Evolutionary conservation across 2,329 filamentous ascomycete species (phyloP), one percentile per base, ranked within the genome.

Genomic region (Trichoderma semiorbis): DNA sequence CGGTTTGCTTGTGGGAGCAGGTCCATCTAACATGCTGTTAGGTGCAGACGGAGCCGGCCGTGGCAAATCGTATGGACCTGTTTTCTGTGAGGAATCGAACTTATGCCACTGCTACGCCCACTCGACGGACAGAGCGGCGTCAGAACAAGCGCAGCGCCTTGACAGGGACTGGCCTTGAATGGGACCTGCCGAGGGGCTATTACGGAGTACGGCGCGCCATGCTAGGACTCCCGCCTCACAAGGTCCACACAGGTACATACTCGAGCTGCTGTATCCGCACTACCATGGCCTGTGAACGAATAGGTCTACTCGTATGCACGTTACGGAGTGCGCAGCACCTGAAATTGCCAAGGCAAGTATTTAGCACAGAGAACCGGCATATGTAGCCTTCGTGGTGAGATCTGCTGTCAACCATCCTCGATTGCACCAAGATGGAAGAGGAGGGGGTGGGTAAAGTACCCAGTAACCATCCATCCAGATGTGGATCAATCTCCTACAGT

Each of bases 171-270:
- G 24, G 58, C 66, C 47, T 60, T 63, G 63, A 34, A 34, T 47
- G 64, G 75, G 67, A 75, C 74, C 74, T 76, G 74, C 75, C 75
- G 75, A 76, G 69, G 73, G 72, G 60, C 55, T 68, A 43, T 43
- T 43, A 69, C 66, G 66, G 66, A 69, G 66, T 50, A 61, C 72
- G 57, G 67, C 62, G 57, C 61, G 36, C 73, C 74, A 67, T 75
- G 73, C 70, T 76, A 74, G 72, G 70, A 72, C 72, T 76, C 74
- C 74, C 75, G 75, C 71, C 43, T 64, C 14, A 60, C 67, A 34
- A 34, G 67, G 74, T 74, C 75, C 75, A 74, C 74, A 32, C 58
- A 70, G 50, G 55, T 58, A 66, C 32, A 21, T 32, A 58, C 26
- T 53, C 18, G 39, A 43, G 39, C 39, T 43, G 39, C 16, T 30